phyloP scores from a whole-genome alignment of 345 rosid genomes.

The Lepidium didymum region DNA sequence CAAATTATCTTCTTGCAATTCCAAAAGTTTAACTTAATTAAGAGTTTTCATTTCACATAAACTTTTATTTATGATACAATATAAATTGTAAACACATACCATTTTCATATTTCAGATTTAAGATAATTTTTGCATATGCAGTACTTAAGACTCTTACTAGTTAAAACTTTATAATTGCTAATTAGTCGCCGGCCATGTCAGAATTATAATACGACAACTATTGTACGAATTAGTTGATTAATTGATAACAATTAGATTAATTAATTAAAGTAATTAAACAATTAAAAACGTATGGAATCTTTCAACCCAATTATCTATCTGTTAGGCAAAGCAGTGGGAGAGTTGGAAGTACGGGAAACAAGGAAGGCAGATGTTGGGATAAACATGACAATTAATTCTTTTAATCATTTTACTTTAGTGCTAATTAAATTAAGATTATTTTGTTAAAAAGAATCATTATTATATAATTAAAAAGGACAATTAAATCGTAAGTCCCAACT shows the following conservation, averaged over 20 bases:
- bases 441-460: neutral
- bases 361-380: slow-evolving; percentile 32
- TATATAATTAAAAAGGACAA: neutral
- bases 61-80: too few relatives aligned
- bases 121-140: neutral
- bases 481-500: slow-evolving; percentile 20
- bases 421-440: slow-evolving; percentile 15
- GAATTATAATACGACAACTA: neutral
- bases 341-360: slow-evolving; percentile 32
- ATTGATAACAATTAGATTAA: slow-evolving; percentile 2
- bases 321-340: slow-evolving; percentile 26
- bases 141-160: neutral
- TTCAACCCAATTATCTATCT: slow-evolving; percentile 17
- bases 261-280: slow-evolving; percentile 11
- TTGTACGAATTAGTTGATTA: slow-evolving; percentile 4
- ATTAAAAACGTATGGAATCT: slow-evolving; percentile 30
- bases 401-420: slow-evolving; percentile 17
- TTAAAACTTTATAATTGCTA: neutral
- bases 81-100: too few relatives aligned
- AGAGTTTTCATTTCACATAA: too few relatives aligned
- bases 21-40: too few relatives aligned
- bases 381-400: slow-evolving; percentile 28
- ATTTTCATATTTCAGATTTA: too few relatives aligned
- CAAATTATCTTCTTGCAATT: too few relatives aligned
- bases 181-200: slow-evolving; percentile 2